Percentiles rank a stretch among this genome's conserved stretches.
Conservation (phyloP, 805 yeast species). For the Wickerhamomyces chambardii region DNA sequence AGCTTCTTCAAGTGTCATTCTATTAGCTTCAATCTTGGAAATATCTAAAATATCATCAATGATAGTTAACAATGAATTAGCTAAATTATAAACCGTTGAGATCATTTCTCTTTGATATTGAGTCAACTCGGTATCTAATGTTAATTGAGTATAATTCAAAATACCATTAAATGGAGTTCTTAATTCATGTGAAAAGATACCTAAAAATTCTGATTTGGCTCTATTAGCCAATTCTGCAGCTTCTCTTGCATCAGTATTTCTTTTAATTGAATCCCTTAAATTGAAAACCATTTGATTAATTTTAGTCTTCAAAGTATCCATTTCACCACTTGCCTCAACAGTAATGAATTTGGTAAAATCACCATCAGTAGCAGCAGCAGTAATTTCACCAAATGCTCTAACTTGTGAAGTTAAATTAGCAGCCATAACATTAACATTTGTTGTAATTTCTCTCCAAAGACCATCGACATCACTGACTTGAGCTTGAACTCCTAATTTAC, state of each 20-base stretch:
- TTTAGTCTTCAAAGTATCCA: conserved; percentile 41
- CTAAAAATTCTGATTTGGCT: conserved; percentile 78
- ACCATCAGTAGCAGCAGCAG: conserved; percentile 89
- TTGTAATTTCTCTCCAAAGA: conserved; percentile 78
- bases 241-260: conserved; percentile 84
- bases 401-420: conserved; percentile 80
- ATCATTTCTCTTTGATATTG: conserved; percentile 86
- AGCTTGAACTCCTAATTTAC: conserved; percentile 81
- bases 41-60: conserved; percentile 82
- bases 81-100: conserved; percentile 75
- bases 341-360: conserved; percentile 81
- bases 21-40: conserved; percentile 80
- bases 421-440: conserved; percentile 85
- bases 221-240: conserved; percentile 83
- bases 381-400: conserved; percentile 81
- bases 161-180: conserved; percentile 86
- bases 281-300: conserved; percentile 72
- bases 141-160: conserved; percentile 81
- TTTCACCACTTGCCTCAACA: conserved; percentile 81
- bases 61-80: conserved; percentile 71
- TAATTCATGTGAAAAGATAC: conserved; percentile 77
- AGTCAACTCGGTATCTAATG: conserved; percentile 74
- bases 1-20: conserved; percentile 82
- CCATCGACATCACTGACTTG: conserved; percentile 84
- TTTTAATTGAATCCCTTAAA: conserved; percentile 73